Percentiles rank a stretch among this genome's conserved stretches.
These are phyloP conservation scores for Saccharomycopsis guyanensis DNA, from an alignment of 805 yeast species.

Conservation along the genomic window DNA sequence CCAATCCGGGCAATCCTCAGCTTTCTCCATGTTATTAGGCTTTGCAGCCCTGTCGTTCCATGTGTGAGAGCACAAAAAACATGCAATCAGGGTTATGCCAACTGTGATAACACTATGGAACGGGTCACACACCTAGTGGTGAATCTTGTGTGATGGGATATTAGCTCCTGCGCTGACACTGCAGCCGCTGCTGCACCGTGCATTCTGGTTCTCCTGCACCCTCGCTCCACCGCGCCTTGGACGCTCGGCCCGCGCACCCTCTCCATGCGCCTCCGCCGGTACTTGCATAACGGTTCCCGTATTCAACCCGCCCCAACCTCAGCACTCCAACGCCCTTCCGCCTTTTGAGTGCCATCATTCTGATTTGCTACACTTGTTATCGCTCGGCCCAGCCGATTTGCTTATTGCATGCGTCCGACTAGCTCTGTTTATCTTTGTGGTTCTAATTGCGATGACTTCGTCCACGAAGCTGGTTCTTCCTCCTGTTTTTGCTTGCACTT, in stretches of 20 bases:
- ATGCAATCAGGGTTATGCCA: background rate
- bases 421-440: too few relatives aligned
- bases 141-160: background rate
- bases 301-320: too few relatives aligned
- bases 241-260: too few relatives aligned
- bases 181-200: background rate
- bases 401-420: too few relatives aligned
- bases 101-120: background rate
- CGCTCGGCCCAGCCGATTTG: too few relatives aligned
- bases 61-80: background rate
- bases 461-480: too few relatives aligned
- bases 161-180: background rate
- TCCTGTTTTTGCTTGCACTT: too few relatives aligned
- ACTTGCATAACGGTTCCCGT: background rate
- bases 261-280: background rate
- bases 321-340: too few relatives aligned
- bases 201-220: background rate
- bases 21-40: background rate
- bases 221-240: background rate
- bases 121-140: background rate
- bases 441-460: too few relatives aligned
- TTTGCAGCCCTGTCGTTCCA: background rate
- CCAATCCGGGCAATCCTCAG: background rate
- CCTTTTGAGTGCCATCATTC: too few relatives aligned
- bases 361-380: too few relatives aligned